These are phyloP conservation scores for Picochlorum sp. DNA, from an alignment of 139 green algal species.

Conservation along the genomic window DNA sequence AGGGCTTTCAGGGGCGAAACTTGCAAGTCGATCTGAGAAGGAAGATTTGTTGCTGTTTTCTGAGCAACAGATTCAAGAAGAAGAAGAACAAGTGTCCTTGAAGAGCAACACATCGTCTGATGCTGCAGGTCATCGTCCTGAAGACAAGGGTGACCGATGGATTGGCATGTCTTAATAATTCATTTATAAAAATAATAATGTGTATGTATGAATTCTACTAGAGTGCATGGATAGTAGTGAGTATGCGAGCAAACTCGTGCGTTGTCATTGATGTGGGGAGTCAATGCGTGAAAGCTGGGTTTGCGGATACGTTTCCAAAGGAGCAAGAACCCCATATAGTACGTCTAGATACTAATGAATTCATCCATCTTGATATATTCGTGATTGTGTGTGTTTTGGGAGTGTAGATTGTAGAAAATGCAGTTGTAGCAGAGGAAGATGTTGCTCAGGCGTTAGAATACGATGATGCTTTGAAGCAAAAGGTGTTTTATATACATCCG, in stretches of 20 bases:
- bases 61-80: background rate
- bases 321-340: slow-evolving; percentile 7
- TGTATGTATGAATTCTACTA: too few relatives aligned
- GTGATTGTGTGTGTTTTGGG: background rate
- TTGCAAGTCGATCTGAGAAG: slow-evolving; percentile 11
- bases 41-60: slow-evolving; percentile 32
- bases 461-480: background rate
- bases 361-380: background rate
- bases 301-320: slow-evolving; percentile 5
- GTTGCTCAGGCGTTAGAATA: background rate
- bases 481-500: background rate
- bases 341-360: slow-evolving; percentile 2
- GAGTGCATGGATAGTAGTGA: background rate
- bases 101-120: too few relatives aligned
- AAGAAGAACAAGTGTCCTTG: too few relatives aligned
- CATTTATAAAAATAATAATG: background rate
- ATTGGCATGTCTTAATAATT: slow-evolving; percentile 15
- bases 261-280: slow-evolving; percentile 10
- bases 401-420: slow-evolving; percentile 3
- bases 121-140: too few relatives aligned
- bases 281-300: slow-evolving; percentile 15
- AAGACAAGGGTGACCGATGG: slow-evolving; percentile 11
- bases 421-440: slow-evolving; percentile 6
- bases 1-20: slow-evolving; percentile 20
- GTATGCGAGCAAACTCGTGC: background rate